Percentiles rank a stretch among this genome's conserved stretches.
Evolutionary conservation across 129 eudicot genomes (phyloP).

Genomic region (Pulicaria dysenterica): DNA sequence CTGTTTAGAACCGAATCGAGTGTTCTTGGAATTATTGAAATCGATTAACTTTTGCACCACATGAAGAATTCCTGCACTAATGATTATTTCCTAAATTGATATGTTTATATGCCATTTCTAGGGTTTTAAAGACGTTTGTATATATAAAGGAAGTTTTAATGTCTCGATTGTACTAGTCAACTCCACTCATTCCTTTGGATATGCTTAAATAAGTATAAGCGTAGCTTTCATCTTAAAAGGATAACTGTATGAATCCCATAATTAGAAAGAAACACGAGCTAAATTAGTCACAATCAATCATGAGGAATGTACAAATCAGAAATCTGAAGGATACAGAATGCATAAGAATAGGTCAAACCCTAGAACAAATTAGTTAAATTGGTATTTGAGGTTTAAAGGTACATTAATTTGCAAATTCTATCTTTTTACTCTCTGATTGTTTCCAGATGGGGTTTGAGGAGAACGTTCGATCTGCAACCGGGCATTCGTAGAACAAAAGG

Average conservation of each 20-base stretch:
- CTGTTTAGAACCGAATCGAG: background rate
- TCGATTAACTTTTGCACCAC: background rate
- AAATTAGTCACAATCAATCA: constrained; percentile 4
- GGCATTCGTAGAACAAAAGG: constrained; percentile 42
- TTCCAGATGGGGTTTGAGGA: constrained; percentile 58
- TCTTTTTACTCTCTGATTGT: constrained; percentile 14
- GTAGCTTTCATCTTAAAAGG: background rate
- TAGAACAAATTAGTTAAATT: constrained; percentile 11
- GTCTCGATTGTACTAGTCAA: constrained; percentile 10
- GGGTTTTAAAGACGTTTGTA: constrained; percentile 4
- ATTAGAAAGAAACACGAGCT: constrained; percentile 25
- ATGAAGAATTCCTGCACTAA: background rate
- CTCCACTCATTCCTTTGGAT: background rate
- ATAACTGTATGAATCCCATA: constrained; percentile 1
- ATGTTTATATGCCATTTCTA: background rate
- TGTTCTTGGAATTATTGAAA: constrained; percentile 14
- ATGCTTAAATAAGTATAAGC: background rate
- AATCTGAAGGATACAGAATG: constrained; percentile 10
- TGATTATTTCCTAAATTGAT: constrained; percentile 16
- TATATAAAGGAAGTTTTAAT: background rate
- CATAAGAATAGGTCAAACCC: constrained; percentile 13
- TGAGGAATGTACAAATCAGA: background rate
- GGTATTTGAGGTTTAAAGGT: constrained; percentile 21
- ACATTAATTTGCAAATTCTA: background rate
- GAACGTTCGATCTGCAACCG: constrained; percentile 39